A percentile compares a stretch with the other conserved stretches of the same genome.
Evolutionary conservation across 805 yeast species (phyloP).

Genomic region (Millerago galiae): DNA sequence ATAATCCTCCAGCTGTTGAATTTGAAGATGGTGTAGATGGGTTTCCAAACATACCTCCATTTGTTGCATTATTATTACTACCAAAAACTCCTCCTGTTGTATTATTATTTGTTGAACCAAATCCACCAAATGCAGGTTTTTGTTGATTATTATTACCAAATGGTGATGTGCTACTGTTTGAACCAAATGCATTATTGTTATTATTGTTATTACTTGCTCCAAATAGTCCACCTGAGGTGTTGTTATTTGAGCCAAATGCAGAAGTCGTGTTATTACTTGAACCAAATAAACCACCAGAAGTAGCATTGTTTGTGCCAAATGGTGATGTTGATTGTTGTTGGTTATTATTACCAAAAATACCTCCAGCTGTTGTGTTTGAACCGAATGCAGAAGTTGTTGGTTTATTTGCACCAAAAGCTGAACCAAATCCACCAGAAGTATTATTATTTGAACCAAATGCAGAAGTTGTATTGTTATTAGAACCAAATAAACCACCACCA

Average conservation of each 20-base stretch:
- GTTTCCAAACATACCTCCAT: conserved; percentile 18
- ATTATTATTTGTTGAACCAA: conserved; percentile 6
- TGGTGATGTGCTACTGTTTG: conserved; percentile 13
- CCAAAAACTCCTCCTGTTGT: conserved; percentile 26
- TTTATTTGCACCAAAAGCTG: conserved; percentile 26
- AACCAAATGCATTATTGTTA: background rate
- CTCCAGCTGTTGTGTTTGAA: conserved; percentile 19
- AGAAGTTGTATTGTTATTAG: conserved; percentile 17
- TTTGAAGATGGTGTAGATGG: conserved; percentile 8
- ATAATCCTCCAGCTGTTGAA: conserved; percentile 29
- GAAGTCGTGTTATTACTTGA: conserved; percentile 24
- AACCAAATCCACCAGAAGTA: conserved; percentile 18
- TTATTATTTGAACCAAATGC: conserved; percentile 20
- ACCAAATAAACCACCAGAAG: conserved; percentile 36
- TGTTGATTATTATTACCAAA: conserved; percentile 35
- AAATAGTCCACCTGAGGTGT: conserved; percentile 15
- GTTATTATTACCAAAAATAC: conserved; percentile 19
- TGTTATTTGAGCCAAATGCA: conserved; percentile 19
- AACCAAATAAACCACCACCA: conserved; percentile 26
- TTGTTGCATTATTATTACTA: conserved; percentile 20
- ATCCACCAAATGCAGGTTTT: conserved; percentile 13
- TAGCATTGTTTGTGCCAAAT: conserved; percentile 24
- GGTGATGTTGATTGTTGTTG: conserved; percentile 21
- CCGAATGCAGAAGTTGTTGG: conserved; percentile 26
- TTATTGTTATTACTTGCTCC: conserved; percentile 8